phyloP scores from a whole-genome alignment of 148 eudicot genomes.

The Diospyros lotus region DNA sequence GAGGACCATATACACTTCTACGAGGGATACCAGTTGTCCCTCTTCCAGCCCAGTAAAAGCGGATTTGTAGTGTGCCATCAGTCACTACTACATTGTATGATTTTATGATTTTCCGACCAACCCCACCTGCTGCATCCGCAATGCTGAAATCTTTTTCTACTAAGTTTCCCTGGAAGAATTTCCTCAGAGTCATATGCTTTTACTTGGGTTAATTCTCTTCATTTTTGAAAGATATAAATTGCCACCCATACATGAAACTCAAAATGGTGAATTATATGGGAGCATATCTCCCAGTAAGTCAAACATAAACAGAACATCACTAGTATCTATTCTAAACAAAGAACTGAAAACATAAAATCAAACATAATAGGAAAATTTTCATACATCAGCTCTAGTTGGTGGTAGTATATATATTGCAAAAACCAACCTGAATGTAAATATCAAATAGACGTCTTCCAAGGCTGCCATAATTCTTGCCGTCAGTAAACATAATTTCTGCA shows the following conservation, averaged over 20 bases:
- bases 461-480: slow-evolving; percentile 18
- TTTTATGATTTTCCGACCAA: slow-evolving; percentile 7
- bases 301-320: not conserved
- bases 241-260: no score
- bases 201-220: no score
- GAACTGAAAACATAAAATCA: no score
- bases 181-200: not conserved
- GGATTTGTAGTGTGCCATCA: slow-evolving; percentile 22
- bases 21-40: slow-evolving; percentile 26
- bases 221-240: no score
- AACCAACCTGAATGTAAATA: no score
- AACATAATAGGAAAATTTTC: no score
- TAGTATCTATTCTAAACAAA: not conserved
- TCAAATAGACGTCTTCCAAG: no score
- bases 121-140: slow-evolving; percentile 30
- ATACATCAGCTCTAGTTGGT: no score
- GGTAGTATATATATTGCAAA: no score
- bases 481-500: slow-evolving; percentile 8
- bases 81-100: slow-evolving; percentile 15
- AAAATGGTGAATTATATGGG: no score
- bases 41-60: slow-evolving; percentile 40
- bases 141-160: slow-evolving; percentile 37
- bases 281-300: no score
- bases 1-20: slow-evolving; percentile 36
- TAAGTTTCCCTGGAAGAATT: slow-evolving; percentile 18